Evolutionary conservation across 768 basidiomycete genomes (phyloP).

Genomic region (Coprinopsis strossmayeri): DNA sequence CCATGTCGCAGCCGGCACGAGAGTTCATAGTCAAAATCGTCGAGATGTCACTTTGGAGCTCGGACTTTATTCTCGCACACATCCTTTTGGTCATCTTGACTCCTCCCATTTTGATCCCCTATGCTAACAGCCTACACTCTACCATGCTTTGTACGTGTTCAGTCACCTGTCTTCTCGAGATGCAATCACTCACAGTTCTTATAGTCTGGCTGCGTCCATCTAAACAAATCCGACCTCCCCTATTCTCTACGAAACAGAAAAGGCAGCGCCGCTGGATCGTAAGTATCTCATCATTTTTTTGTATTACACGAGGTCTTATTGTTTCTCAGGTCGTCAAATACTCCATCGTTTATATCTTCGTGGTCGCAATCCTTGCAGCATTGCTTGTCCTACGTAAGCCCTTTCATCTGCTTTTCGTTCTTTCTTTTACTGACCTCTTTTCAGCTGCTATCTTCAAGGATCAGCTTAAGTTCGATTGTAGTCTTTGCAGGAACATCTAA

Average conservation of each 20-base stretch:
- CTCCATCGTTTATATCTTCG: slow-evolving; percentile 70
- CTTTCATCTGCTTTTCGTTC: slow-evolving; percentile 1
- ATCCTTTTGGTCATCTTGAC: slow-evolving; percentile 85
- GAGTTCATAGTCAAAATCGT: slow-evolving; percentile 98
- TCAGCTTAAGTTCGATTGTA: slow-evolving; percentile 70
- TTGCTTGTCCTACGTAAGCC: slow-evolving; percentile 77
- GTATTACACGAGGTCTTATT: slow-evolving; percentile 4
- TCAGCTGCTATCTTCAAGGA: slow-evolving; percentile 79
- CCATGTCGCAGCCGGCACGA: slow-evolving; percentile 91
- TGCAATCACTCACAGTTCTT: slow-evolving; percentile 1
- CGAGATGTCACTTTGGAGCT: slow-evolving; percentile 95
- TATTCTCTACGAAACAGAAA: slow-evolving; percentile 94
- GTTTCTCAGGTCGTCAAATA: slow-evolving; percentile 67
- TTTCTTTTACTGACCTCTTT: slow-evolving; percentile 10
- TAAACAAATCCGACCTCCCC: slow-evolving; percentile 87
- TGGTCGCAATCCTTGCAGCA: slow-evolving; percentile 73
- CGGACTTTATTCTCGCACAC: slow-evolving; percentile 86
- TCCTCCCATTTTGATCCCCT: slow-evolving; percentile 80
- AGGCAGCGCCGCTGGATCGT: slow-evolving; percentile 89
- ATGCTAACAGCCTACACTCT: slow-evolving; percentile 83
- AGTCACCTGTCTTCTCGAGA: neutral
- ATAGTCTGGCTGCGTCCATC: slow-evolving; percentile 93
- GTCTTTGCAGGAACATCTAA: slow-evolving; percentile 83
- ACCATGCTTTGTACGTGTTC: slow-evolving; percentile 78
- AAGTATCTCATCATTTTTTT: slow-evolving; percentile 19